phyloP scores from a whole-genome alignment of 2,329 filamentous ascomycete species.

The Xylariaceae sp. region DNA sequence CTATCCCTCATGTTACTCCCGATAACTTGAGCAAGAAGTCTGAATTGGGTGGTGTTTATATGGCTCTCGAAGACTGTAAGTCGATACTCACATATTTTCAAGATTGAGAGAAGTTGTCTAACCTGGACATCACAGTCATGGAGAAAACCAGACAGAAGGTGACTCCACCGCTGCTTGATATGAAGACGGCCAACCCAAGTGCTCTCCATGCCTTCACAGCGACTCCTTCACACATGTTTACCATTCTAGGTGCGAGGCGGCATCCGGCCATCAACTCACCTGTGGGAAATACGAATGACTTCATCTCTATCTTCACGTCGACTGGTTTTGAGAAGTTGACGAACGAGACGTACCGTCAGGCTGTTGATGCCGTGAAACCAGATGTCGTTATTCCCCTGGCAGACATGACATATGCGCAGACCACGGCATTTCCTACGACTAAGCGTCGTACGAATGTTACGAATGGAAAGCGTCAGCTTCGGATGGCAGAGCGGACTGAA shows the following conservation, averaged over 20 bases:
- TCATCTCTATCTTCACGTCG: conserved; percentile 76
- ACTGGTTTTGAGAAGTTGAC: conserved; percentile 74
- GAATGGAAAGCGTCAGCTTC: conserved; percentile 66
- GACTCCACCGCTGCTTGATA: conserved; percentile 47
- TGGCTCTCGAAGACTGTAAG: conserved; percentile 91
- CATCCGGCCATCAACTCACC: conserved; percentile 70
- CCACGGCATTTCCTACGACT: conserved; percentile 43
- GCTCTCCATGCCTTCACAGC: conserved; percentile 73
- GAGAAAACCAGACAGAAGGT: conserved; percentile 40
- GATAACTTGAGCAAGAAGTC: conserved; percentile 69
- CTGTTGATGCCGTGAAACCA: conserved; percentile 60
- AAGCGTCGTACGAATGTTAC: conserved; percentile 48
- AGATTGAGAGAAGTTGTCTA: background rate
- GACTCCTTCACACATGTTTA: conserved; percentile 58
- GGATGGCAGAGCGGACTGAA: conserved; percentile 83
- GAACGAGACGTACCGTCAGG: conserved; percentile 62
- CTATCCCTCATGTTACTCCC: conserved; percentile 80
- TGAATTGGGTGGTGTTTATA: conserved; percentile 63
- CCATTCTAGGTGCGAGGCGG: conserved; percentile 72
- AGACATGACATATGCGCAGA: conserved; percentile 58
- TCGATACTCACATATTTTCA: conserved; percentile 8
- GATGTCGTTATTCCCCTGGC: conserved; percentile 77
- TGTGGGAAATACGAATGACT: conserved; percentile 62
- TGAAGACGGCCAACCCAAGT: conserved; percentile 36
- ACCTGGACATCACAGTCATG: conserved; percentile 41